Base-by-base conservation (phyloP, 768 basidiomycete genomes). In the Pleurotus tuber-regium region DNA sequence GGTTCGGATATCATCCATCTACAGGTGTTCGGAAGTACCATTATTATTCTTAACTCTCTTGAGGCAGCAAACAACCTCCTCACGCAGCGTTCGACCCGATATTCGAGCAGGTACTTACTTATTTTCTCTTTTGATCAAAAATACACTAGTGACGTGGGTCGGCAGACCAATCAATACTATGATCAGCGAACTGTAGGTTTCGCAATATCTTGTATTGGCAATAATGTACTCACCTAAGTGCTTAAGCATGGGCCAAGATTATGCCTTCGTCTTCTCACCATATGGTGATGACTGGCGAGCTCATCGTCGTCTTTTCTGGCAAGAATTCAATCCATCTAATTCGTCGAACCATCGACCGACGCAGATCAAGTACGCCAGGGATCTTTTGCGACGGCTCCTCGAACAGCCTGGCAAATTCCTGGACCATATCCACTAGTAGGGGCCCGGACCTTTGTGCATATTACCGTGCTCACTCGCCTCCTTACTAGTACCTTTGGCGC, bases 41-140 rank as follows among this genome's bases (percentile, higher is more conserved):
- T 77, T 11, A 64, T 80, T 19, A 69, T 80, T 31, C 62, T 80
- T 41, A 82, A 80, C 57, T 67, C 74, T 2, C 63, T 70, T n/a
- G 57, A 74, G 43, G 65, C 70, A 1, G 75, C 75, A 3, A 66
- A 67, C 39, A 81, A 83, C 21, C 71, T 84, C 1, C 77, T 84
- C 28, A 81, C 82, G 43, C 81, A 75, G 54, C 69, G 77, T 9
- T 78, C 76, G 26, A 57, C 65, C 14, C 80, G 78, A 42, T 84
- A 83, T 54, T 82, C 83, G 4, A 78, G 80, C 56, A 72, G 79
- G 39, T 68, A 63, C 28, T 55, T 70, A 53, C 63, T 75, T 4
- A 64, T 68, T 0, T 79, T 80, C 18, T 40, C 8, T 9, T 40
- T 40, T 9, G 9, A 9, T 19, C 12, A 19, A 16, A 19, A 18